Conservation (phyloP, 257 asterid genomes). For the Echites panduratus region DNA sequence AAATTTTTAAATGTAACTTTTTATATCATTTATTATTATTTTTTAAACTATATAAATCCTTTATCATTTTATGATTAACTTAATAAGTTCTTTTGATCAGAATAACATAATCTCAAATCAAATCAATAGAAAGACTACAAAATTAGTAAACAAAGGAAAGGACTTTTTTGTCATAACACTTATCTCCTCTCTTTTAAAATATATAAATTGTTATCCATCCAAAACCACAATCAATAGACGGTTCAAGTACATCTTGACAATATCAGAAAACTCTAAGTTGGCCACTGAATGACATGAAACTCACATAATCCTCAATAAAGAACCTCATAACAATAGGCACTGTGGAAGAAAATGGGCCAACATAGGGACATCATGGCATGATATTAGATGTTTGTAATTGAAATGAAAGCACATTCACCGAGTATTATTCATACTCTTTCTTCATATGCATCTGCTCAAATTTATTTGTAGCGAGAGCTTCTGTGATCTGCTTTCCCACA, state of each 20-base stretch:
- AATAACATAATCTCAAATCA: too few species aligned
- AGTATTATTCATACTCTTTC: constrained; percentile 91
- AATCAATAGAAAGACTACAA: too few species aligned
- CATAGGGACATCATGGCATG: constrained; percentile 92
- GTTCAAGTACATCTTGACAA: constrained; percentile 87
- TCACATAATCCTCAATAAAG: constrained; percentile 86
- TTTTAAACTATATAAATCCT: too few species aligned
- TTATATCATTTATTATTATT: too few species aligned
- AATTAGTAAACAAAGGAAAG: too few species aligned
- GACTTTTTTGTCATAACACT: too few species aligned
- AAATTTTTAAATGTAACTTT: too few species aligned
- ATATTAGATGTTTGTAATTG: constrained; percentile 89
- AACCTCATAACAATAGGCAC: constrained; percentile 94
- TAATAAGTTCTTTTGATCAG: too few species aligned
- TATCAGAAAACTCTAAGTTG: constrained; percentile 84
- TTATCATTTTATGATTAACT: too few species aligned
- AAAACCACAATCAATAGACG: constrained; percentile 79
- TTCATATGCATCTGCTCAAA: constrained; percentile 98
- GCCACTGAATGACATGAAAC: constrained; percentile 93
- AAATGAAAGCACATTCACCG: constrained; percentile 87
- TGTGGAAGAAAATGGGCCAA: constrained; percentile 90
- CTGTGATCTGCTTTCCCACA: constrained; percentile 85
- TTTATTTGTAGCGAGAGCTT: constrained; percentile 84
- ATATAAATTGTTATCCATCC: too few species aligned
- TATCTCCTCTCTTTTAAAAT: too few species aligned